A percentile compares a stretch with the other conserved stretches of the same genome.
phyloP scores from a whole-genome alignment of 345 rosid genomes.

The Dovyalis caffra region DNA sequence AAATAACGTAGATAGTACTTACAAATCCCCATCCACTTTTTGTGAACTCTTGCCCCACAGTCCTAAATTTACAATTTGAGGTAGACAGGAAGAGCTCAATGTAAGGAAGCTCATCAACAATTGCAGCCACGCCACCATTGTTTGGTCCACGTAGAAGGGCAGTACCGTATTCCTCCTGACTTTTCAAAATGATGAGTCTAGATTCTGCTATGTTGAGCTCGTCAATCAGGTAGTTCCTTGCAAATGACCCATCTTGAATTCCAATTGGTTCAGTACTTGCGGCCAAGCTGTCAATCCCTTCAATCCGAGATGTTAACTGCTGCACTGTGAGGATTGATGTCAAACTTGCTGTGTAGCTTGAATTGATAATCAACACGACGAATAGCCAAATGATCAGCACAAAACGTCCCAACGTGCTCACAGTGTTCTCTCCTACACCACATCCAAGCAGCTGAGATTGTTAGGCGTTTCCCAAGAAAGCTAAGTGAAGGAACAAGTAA shows the following conservation, averaged over 20 bases:
- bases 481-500: background rate
- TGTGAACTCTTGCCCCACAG: slow-evolving; percentile 89
- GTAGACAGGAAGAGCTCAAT: slow-evolving; percentile 69
- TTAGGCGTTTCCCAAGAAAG: slow-evolving; percentile 1
- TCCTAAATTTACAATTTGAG: slow-evolving; percentile 61
- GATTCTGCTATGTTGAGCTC: slow-evolving; percentile 80
- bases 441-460: slow-evolving; percentile 14
- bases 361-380: slow-evolving; percentile 89
- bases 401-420: slow-evolving; percentile 75
- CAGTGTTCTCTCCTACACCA: slow-evolving; percentile 80
- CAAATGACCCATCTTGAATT: slow-evolving; percentile 84
- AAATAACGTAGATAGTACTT: slow-evolving; percentile 35
- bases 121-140: slow-evolving; percentile 78
- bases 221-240: slow-evolving; percentile 66
- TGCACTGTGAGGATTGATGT: slow-evolving; percentile 94
- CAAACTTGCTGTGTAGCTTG: slow-evolving; percentile 96
- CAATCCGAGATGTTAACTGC: slow-evolving; percentile 69
- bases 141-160: slow-evolving; percentile 64
- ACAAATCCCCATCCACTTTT: slow-evolving; percentile 97
- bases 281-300: slow-evolving; percentile 75
- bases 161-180: slow-evolving; percentile 43
- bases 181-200: slow-evolving; percentile 53
- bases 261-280: slow-evolving; percentile 70
- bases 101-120: slow-evolving; percentile 94
- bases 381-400: slow-evolving; percentile 91